Evolutionary conservation across 495 filamentous ascomycete genomes (phyloP), one percentile per base, ranked within the genome.

Genomic region (Penicillium turbatum): DNA sequence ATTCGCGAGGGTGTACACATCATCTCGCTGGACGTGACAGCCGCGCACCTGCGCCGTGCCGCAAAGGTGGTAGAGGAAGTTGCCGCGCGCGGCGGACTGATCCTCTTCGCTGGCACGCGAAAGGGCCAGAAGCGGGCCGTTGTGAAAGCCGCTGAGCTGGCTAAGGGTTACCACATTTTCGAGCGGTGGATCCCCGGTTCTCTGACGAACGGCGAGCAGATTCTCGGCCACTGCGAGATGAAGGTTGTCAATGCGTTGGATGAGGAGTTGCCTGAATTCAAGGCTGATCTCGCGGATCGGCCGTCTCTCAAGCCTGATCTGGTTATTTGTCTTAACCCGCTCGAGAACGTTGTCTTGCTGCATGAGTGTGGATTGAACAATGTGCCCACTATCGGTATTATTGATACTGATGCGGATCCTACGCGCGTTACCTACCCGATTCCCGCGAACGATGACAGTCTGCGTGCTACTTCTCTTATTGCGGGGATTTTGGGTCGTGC

Each of bases 381-480:
- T 64, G 86, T 99, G 48, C 93, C 93, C 8, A 99, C 95, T 0
- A 90, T 99, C 63, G 93, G 91, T 16, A 76, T 99, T 37, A 85
- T 97, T 46, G 93, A 99, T 74, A 97, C 93, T 0, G 86, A 99
- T 72, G 84, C 87, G 6, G 83, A 99, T 72, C 90, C 93, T 4
- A 90, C 88, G 1, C 90, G 89, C 78, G 90, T 97, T 29, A 99
- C 93, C 6, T 99, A 99, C 69, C 88, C 89, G 3, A 96, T 99
- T 58, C 93, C 93, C 5, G 87, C 90, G 16, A 99, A 99, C 65
- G 93, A 99, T 63, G 93, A 99, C 71, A 95, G 90, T 82, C 61
- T 97, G 59, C 85, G 92, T 16, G 83, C 85, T 54, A 78, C 89
- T 15, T 79, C 84, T 60, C 75, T 97, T 52, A 90, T 99, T 64